These are phyloP conservation scores for Trichosporon sp. DNA, from an alignment of 1,284 basidiomycete genomes.

Conservation along the genomic window DNA sequence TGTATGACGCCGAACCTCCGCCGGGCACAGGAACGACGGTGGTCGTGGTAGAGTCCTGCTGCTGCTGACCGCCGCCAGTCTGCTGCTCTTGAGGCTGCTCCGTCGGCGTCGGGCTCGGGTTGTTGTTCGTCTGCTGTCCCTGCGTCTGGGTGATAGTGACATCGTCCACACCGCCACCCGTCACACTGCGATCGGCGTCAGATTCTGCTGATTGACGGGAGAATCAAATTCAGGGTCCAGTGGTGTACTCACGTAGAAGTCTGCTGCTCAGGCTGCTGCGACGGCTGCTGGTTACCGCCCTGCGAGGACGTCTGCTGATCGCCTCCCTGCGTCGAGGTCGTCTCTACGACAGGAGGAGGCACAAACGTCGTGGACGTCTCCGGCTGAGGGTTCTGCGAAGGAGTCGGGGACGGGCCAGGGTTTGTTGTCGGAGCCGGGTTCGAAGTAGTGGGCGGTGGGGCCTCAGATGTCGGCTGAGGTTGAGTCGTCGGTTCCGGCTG, in stretches of 20 bases:
- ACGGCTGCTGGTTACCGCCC: background rate
- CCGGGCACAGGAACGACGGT: conserved; percentile 8
- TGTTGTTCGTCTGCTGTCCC: conserved; percentile 10
- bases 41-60: conserved; percentile 13
- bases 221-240: background rate
- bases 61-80: background rate
- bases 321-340: background rate
- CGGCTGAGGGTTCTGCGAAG: background rate
- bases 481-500: conserved; percentile 9
- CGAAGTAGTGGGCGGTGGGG: background rate
- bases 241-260: background rate
- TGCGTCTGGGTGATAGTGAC: conserved; percentile 12
- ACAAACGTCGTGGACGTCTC: background rate
- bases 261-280: background rate
- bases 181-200: conserved; percentile 14
- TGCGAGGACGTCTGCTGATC: background rate
- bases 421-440: conserved; percentile 22
- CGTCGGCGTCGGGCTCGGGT: background rate
- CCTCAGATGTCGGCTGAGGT: background rate
- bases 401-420: background rate
- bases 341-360: background rate
- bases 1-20: background rate
- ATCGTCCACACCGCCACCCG: background rate
- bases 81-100: background rate
- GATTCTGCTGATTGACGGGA: background rate